phyloP scores from a whole-genome alignment of 1,284 basidiomycete species.

The Trametes hirsuta region DNA sequence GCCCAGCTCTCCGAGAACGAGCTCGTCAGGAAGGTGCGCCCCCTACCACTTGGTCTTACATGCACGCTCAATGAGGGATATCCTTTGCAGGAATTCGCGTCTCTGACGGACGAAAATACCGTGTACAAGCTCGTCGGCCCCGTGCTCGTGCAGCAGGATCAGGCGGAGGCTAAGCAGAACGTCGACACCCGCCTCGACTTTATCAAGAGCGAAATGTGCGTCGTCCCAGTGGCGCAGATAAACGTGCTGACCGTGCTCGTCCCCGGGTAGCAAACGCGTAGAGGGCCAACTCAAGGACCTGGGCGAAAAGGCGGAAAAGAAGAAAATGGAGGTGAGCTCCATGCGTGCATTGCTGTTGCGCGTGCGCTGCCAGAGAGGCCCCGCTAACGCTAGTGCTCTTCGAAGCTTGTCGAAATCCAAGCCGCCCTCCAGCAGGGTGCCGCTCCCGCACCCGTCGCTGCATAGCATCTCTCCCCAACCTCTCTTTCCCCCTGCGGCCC shows the following conservation, averaged over 20 bases:
- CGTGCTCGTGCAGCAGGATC: slow-evolving; percentile 90
- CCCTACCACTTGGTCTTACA: neutral
- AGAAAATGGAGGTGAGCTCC: slow-evolving; percentile 74
- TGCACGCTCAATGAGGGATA: neutral
- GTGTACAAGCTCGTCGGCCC: slow-evolving; percentile 95
- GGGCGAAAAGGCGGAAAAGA: slow-evolving; percentile 73
- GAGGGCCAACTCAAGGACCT: slow-evolving; percentile 81
- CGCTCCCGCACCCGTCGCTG: slow-evolving; percentile 17
- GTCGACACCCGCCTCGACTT: slow-evolving; percentile 93
- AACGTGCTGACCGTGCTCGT: no score
- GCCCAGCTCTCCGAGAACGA: slow-evolving; percentile 93
- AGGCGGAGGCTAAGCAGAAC: slow-evolving; percentile 85
- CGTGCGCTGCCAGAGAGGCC: neutral
- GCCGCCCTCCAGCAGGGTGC: slow-evolving; percentile 51
- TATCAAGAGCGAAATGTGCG: slow-evolving; percentile 89
- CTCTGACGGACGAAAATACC: slow-evolving; percentile 75
- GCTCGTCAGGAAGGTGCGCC: slow-evolving; percentile 81
- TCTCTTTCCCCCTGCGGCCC: neutral
- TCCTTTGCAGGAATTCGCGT: slow-evolving; percentile 75
- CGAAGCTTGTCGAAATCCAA: slow-evolving; percentile 68
- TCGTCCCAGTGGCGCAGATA: slow-evolving; percentile 13
- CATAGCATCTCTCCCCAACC: neutral
- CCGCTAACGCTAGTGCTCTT: neutral
- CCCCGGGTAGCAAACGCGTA: slow-evolving; percentile 68
- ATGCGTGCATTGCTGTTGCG: neutral